Base-by-base conservation (phyloP, 495 filamentous ascomycete genomes). In the Daldinia decipiens region DNA sequence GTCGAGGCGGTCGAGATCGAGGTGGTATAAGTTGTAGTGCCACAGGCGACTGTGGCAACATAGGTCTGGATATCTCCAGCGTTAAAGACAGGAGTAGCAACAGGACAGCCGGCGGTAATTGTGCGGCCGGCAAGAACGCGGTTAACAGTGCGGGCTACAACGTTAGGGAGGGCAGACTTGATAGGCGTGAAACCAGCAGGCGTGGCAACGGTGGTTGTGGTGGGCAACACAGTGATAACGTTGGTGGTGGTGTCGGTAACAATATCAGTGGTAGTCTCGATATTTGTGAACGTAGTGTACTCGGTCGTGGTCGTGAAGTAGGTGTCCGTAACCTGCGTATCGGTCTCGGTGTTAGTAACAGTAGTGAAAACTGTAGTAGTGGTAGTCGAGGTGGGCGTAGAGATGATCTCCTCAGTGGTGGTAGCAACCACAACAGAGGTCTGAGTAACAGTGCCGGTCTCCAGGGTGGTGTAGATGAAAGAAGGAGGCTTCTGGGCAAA, bases 121-220 rank as follows among this genome's bases (percentile, higher is more conserved):
- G 62, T 58, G 32, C 64, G 64, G 17, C 56, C 45, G 32, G 34
- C 32, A 13, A 53, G 31, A 4, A 53, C 21, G 34, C 64, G 64
- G 7, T 29, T 39, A 54, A 52, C n/a, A 29, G 50, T 27, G 9
- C 57, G 52, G 13, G 55, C 64, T 32, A 55, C 47, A 27, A 59
- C 54, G 27, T 29, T 24, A n/a, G 45, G 31, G 29, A 34, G 9
- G 15, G 47, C 64, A 26, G 55, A 54, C 55, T 67, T 67, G 55
- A 67, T 67, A 39, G 64, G 64, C 9, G 64, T 67, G 64, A 60
- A 60, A 26, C 47, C 55, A 43, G 50, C 27, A n/a, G 53, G 53
- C 15, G 52, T 21, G 29, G 38, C 19, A 39, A 59, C 34, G 19
- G 55, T 58, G 29, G 34, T 40, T 38, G 62, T 50, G 24, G 19